Evolutionary conservation across 805 yeast genomes (phyloP).

Genomic region (Pichia membranifaciens): DNA sequence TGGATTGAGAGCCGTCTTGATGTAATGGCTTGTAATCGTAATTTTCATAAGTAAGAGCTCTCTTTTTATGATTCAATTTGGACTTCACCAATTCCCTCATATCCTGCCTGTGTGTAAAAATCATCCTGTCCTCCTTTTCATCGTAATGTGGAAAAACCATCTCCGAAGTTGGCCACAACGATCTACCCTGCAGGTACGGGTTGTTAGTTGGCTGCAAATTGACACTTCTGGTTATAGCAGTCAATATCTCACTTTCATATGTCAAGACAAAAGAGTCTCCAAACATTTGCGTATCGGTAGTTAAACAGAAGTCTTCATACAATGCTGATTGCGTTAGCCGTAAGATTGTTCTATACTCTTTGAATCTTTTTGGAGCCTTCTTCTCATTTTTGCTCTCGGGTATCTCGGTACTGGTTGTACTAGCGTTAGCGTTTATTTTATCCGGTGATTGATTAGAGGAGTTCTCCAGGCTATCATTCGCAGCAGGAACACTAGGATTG

Average conservation of each 20-base stretch:
- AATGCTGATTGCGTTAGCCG: conserved; percentile 75
- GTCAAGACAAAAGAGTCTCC: conserved; percentile 73
- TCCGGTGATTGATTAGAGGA: neutral
- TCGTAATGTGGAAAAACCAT: conserved; percentile 38
- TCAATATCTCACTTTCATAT: conserved; percentile 83
- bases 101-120: conserved; percentile 38
- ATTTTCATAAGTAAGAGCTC: conserved; percentile 19
- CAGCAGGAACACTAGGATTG: neutral
- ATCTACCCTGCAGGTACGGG: conserved; percentile 49
- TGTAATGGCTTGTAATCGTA: conserved; percentile 40
- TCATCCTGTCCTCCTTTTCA: conserved; percentile 25
- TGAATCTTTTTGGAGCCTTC: conserved; percentile 40
- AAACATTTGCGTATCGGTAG: conserved; percentile 73
- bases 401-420: no score
- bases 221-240: conserved; percentile 71
- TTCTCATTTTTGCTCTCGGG: neutral
- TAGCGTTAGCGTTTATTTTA: neutral
- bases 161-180: conserved; percentile 38
- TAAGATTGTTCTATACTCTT: conserved; percentile 69
- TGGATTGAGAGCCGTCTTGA: conserved; percentile 68
- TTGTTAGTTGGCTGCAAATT: conserved; percentile 69
- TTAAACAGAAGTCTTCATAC: conserved; percentile 79
- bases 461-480: neutral
- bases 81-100: conserved; percentile 21
- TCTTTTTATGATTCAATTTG: conserved; percentile 16